Conservation (phyloP, 1,284 basidiomycete species). For the Mycena citricolor region DNA sequence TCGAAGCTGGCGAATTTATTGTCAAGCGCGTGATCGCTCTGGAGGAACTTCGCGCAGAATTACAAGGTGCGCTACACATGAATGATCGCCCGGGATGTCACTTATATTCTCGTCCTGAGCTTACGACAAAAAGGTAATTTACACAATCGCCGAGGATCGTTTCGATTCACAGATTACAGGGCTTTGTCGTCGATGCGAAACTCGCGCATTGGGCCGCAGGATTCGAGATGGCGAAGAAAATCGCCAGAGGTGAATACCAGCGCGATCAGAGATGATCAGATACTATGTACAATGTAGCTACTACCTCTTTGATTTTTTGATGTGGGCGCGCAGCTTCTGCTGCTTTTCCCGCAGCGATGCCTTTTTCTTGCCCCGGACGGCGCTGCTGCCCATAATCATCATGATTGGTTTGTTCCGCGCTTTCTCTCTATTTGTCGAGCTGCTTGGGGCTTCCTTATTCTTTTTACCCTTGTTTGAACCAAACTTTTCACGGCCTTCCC, state of each 20-base stretch:
- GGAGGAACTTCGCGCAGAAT: conserved; percentile 54
- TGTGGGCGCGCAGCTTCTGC: conserved; percentile 70
- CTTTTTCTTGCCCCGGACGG: conserved; percentile 86
- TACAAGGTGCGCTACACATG: conserved; percentile 61
- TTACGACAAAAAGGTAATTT: conserved; percentile 60
- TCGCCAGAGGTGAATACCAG: conserved; percentile 13
- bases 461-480: conserved; percentile 88
- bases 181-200: conserved; percentile 77
- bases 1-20: conserved; percentile 85
- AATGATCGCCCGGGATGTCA: conserved; percentile 6
- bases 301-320: conserved; percentile 65
- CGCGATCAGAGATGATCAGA: too few relatives aligned
- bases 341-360: conserved; percentile 86
- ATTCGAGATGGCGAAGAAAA: conserved; percentile 50
- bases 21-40: conserved; percentile 72
- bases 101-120: conserved; percentile 39
- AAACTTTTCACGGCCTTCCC: conserved; percentile 96
- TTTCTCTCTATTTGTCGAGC: conserved; percentile 89
- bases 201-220: conserved; percentile 74
- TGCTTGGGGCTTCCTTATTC: conserved; percentile 76
- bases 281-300: too few relatives aligned
- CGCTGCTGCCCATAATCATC: conserved; percentile 81
- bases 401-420: conserved; percentile 89
- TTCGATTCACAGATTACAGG: conserved; percentile 37
- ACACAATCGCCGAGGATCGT: not conserved